A percentile compares a stretch with the other conserved stretches of the same genome.
Conservation (phyloP, 768 basidiomycete genomes). For the Dentipellis sp. region DNA sequence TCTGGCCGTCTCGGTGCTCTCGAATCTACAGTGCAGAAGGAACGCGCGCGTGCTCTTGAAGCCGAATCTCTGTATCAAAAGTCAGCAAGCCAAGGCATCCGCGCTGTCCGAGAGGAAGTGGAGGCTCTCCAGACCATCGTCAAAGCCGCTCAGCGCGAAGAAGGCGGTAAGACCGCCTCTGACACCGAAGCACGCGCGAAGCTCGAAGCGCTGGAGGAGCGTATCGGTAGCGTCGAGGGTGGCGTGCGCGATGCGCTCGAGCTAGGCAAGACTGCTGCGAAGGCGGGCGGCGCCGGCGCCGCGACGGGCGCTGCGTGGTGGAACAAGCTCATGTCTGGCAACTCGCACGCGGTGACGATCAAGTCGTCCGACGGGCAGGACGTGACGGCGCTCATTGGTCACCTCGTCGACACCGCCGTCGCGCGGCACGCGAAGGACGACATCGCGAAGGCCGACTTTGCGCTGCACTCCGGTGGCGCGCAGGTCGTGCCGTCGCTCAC, state of each 20-base stretch:
- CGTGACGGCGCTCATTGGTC: slow-evolving; percentile 56
- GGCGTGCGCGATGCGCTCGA: slow-evolving; percentile 69
- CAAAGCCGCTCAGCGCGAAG: slow-evolving; percentile 24
- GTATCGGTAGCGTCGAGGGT: slow-evolving; percentile 50
- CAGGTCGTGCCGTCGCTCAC: slow-evolving; percentile 77
- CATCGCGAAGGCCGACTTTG: slow-evolving; percentile 79
- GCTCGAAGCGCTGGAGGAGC: slow-evolving; percentile 51
- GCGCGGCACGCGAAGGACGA: slow-evolving; percentile 63
- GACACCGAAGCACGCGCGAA: slow-evolving; percentile 53
- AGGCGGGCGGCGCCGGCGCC: slow-evolving; percentile 21
- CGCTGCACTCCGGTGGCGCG: slow-evolving; percentile 76
- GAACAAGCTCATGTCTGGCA: slow-evolving; percentile 43
- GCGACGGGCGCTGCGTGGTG: slow-evolving; percentile 49
- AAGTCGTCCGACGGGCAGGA: slow-evolving; percentile 72
- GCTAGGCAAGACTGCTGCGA: slow-evolving; percentile 38
- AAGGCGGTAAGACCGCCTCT: slow-evolving; percentile 11
- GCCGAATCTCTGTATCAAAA: slow-evolving; percentile 38
- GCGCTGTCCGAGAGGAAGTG: slow-evolving; percentile 12
- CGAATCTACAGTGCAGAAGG: slow-evolving; percentile 44
- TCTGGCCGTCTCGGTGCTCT: slow-evolving; percentile 44
- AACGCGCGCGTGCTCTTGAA: slow-evolving; percentile 38
- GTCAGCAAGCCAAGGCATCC: slow-evolving; percentile 20
- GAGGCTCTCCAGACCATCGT: slow-evolving; percentile 9
- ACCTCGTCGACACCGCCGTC: slow-evolving; percentile 72
- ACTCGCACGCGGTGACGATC: slow-evolving; percentile 42